Base-by-base conservation (phyloP, 2,329 filamentous ascomycete species). In the Alternaria brassicicola region DNA sequence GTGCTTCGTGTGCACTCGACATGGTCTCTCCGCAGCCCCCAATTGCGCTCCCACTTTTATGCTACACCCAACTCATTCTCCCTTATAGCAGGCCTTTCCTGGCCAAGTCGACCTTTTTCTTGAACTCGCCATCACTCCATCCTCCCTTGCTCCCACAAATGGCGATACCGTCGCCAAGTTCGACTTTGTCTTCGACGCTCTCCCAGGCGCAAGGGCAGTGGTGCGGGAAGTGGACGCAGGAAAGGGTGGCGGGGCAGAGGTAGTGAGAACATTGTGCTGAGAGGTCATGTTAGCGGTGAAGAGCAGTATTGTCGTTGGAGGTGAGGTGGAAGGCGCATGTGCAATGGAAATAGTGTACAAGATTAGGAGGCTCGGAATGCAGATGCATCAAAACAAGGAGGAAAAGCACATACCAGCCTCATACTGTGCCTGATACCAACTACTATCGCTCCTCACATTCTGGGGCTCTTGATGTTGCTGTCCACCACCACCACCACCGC, bases 211-310 rank as follows among this genome's bases (percentile, higher is more conserved):
- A 99, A 26, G 95, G 95, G 78, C 95, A 99, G 79, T 99, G 95
- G 77, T 98, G 94, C 1, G 95, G 93, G 80, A 96, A 95, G 76
- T 96, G 89, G 6, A 99, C 95, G 81, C 95, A 99, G 33, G 93
- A 91, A 59, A 99, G 86, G 0, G 95, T 98, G 64, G 92, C 92
- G 2, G 95, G 93, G 76, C 95, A 99, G 54, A 99, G 88, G 76
- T 97, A 99, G 68, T 94, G 93, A 71, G 91, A 87, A 83, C 95
- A 99, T 70, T 88, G 84, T n/a, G 93, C 91, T 91, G 54, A 46
- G 74, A 8, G n/a, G 8, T 10, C 23, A 4, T 15, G 35, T 57
- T 9, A 59, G 51, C 12, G 19, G 6, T 30, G 25, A 36, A 19
- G 6, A 15, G 36, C 43, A 17, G n/a, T 26, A 8, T 36, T 33